Base-by-base conservation (phyloP, 148 eudicot genomes). In the Simmondsia chinensis region DNA sequence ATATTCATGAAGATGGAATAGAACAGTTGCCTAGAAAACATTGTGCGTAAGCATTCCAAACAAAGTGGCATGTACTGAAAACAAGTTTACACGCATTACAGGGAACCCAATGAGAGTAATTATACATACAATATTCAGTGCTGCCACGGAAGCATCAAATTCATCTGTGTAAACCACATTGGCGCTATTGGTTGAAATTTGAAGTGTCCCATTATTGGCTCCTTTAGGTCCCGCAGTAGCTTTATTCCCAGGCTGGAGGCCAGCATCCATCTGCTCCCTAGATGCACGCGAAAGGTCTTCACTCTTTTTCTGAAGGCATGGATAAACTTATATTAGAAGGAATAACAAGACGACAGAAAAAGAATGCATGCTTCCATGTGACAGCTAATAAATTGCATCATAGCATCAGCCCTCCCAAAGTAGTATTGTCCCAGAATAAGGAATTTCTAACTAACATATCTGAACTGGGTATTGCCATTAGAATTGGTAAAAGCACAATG, bases 1-100 rank as follows among this genome's bases (percentile, higher is more conserved):
- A 75, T 85, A 76, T 43, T 91, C 79, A 45, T 77, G 86, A 39
- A 85, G 95, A 64, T 86, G 78, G 61, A 71, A 85, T 63, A 78
- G 73, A 33, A 77, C 43, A 53, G 83, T 73, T 35, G 94, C 99
- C 99, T 91, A 72, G 50, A 55, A 33, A 59, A 29, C 34, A 36
- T 33, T 45, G 45, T 31, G 26, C 45, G 31, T 16, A 48, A 42
- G 11, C 24, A 16, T 11, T 11, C 18, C 33, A 50, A 30, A 24
- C 26, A 29, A 33, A 13, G 5, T 18, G 22, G 46, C 36, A 20
- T 28, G 15, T 21, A 42, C 11, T 15, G 16, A 17, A 29, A 9
- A 18, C 28, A 23, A 21, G 10, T n/a, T n/a, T n/a, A n/a, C n/a
- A n/a, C n/a, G n/a, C n/a, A n/a, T n/a, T n/a, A n/a, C n/a, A n/a